Conservation (phyloP, 2,329 filamentous ascomycete species). For the Sporothrix dimorphospora region DNA sequence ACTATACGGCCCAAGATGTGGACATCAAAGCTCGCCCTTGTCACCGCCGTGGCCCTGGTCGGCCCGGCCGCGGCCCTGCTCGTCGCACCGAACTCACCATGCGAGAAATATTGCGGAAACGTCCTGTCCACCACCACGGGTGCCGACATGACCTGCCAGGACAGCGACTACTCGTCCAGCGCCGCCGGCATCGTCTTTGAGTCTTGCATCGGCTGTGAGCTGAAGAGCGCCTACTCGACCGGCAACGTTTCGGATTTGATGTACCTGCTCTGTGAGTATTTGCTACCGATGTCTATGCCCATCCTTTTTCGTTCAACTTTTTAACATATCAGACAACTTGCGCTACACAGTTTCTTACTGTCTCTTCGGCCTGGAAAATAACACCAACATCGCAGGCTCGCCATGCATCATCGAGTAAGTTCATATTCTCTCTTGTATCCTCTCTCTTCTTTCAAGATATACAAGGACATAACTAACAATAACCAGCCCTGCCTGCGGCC, state of each 20-base stretch:
- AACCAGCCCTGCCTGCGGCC: slow-evolving; percentile 56
- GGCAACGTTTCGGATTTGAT: slow-evolving; percentile 54
- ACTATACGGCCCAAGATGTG: slow-evolving; percentile 27
- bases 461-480: not conserved
- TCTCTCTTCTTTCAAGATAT: not conserved
- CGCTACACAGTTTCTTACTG: slow-evolving; percentile 60
- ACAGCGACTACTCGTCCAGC: slow-evolving; percentile 43
- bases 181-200: slow-evolving; percentile 54
- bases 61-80: slow-evolving; percentile 43
- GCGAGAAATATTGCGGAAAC: slow-evolving; percentile 57
- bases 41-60: slow-evolving; percentile 31
- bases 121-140: slow-evolving; percentile 50
- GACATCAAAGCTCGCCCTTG: slow-evolving; percentile 31
- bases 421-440: not conserved
- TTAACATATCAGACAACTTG: slow-evolving; percentile 55
- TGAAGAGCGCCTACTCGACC: slow-evolving; percentile 50
- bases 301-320: too few species aligned
- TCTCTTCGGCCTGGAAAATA: slow-evolving; percentile 54
- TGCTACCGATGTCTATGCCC: not conserved
- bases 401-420: slow-evolving; percentile 58
- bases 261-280: slow-evolving; percentile 57
- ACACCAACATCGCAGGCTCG: slow-evolving; percentile 46
- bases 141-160: slow-evolving; percentile 54
- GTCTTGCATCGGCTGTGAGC: slow-evolving; percentile 57
- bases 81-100: slow-evolving; percentile 54